phyloP scores from a whole-genome alignment of 2,329 filamentous ascomycete genomes.

The Penicillium sp. region DNA sequence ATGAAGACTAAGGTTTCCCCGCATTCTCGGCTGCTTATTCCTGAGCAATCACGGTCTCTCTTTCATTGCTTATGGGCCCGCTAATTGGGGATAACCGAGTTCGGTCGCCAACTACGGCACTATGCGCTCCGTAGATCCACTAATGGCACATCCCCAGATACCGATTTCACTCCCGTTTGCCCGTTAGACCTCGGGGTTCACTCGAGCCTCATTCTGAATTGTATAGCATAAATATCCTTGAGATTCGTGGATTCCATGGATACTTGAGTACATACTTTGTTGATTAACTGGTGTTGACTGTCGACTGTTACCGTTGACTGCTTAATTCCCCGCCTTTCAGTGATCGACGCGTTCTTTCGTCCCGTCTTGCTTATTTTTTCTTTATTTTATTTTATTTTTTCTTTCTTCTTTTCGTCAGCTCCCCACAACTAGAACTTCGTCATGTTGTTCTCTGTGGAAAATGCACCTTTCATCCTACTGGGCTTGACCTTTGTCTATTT shows the following conservation, averaged over 20 bases:
- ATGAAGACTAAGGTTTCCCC: not conserved
- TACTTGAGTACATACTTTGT: not conserved
- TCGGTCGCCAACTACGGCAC: slow-evolving; percentile 20
- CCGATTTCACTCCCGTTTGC: slow-evolving; percentile 20
- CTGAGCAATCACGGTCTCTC: slow-evolving; percentile 1
- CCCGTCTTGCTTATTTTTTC: not conserved
- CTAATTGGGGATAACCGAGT: slow-evolving; percentile 20
- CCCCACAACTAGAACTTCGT: not conserved
- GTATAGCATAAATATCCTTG: slow-evolving; percentile 16
- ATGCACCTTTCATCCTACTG: slow-evolving; percentile 42
- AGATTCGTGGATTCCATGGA: not conserved
- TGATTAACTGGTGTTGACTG: not conserved
- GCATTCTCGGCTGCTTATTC: not conserved
- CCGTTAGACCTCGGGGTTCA: slow-evolving; percentile 21
- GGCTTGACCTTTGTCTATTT: slow-evolving; percentile 53
- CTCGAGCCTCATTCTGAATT: not conserved
- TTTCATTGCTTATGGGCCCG: slow-evolving; percentile 1
- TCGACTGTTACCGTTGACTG: not conserved
- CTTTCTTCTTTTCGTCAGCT: not conserved
- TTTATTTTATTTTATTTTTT: not conserved
- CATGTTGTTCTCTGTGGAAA: slow-evolving; percentile 32
- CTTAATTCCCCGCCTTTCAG: not conserved
- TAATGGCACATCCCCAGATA: slow-evolving; percentile 15
- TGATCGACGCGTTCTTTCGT: not conserved
- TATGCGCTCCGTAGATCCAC: slow-evolving; percentile 8